Conservation (phyloP, 106 monocot genomes). For the Xerophyta viscosa region DNA sequence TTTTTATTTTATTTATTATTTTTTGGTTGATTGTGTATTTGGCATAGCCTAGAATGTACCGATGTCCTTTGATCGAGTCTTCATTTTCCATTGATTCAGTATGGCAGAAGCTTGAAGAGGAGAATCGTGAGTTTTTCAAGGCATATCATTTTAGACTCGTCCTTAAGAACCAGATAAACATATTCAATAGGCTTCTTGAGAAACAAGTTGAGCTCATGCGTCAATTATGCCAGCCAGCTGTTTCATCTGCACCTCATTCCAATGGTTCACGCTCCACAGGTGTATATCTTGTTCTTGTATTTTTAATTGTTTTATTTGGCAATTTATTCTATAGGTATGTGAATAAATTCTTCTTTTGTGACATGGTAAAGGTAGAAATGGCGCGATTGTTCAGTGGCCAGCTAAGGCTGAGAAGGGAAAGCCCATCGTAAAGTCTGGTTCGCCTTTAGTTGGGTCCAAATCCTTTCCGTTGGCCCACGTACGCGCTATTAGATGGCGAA, state of each 20-base stretch:
- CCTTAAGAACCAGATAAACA: conserved; percentile 75
- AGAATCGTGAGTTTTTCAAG: conserved; percentile 91
- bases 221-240: conserved; percentile 34
- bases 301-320: not conserved
- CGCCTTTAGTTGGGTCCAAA: no score
- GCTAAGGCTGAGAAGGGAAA: no score
- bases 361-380: no score
- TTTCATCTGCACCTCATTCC: conserved; percentile 33
- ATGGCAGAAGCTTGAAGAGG: conserved; percentile 96
- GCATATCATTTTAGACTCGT: conserved; percentile 85
- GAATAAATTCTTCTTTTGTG: no score
- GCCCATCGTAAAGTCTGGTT: no score
- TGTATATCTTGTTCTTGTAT: conserved; percentile 10
- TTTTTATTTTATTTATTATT: no score
- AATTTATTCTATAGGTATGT: not conserved
- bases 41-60: not conserved
- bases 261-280: conserved; percentile 57
- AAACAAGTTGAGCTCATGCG: conserved; percentile 82
- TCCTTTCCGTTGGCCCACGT: no score
- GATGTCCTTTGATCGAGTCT: not conserved
- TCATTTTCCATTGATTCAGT: conserved; percentile 28
- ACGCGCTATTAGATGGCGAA: no score
- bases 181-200: conserved; percentile 80
- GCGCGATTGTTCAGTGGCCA: no score
- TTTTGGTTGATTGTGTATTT: not conserved